Percentiles rank a stretch among this genome's conserved stretches.
phyloP scores from a whole-genome alignment of 1,284 basidiomycete species.

The Salmacisia buchloeana region DNA sequence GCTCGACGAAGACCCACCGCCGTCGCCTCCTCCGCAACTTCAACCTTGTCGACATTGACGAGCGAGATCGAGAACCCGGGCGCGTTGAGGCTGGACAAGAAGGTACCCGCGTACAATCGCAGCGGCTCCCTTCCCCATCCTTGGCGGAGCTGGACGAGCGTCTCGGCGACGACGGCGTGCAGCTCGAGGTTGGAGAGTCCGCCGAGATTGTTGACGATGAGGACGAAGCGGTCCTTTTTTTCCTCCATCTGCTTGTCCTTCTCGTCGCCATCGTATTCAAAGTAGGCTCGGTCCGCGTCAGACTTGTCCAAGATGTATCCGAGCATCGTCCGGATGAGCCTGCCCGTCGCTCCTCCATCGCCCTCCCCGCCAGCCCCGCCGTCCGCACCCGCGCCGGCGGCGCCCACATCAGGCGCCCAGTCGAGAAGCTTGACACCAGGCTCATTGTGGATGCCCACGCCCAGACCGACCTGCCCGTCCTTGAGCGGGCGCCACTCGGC shows the following conservation, averaged over 20 bases:
- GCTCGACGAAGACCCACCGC: no score
- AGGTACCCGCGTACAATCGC: conserved; percentile 53
- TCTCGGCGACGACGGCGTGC: conserved; percentile 56
- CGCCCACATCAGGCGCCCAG: conserved; percentile 31
- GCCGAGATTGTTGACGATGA: conserved; percentile 60
- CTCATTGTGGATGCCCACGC: conserved; percentile 61
- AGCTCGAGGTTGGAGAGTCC: conserved; percentile 60
- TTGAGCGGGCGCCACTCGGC: conserved; percentile 44
- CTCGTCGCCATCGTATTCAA: conserved; percentile 54
- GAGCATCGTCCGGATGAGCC: conserved; percentile 19
- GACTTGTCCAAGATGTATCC: conserved; percentile 50
- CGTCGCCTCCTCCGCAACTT: no score
- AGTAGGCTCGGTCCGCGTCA: conserved; percentile 51
- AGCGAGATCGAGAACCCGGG: conserved; percentile 55
- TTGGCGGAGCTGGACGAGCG: conserved; percentile 54
- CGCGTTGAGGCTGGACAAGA: conserved; percentile 56
- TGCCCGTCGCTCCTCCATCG: no score
- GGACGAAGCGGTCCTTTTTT: conserved; percentile 51
- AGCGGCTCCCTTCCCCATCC: conserved; percentile 48
- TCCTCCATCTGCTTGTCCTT: no score
- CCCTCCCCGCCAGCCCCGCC: no score
- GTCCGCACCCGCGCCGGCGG: conserved; percentile 16
- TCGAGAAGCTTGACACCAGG: conserved; percentile 55
- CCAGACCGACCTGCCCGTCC: conserved; percentile 56
- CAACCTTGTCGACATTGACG: conserved; percentile 51